phyloP scores from a whole-genome alignment of 768 basidiomycete genomes.

The Boletus edulis region DNA sequence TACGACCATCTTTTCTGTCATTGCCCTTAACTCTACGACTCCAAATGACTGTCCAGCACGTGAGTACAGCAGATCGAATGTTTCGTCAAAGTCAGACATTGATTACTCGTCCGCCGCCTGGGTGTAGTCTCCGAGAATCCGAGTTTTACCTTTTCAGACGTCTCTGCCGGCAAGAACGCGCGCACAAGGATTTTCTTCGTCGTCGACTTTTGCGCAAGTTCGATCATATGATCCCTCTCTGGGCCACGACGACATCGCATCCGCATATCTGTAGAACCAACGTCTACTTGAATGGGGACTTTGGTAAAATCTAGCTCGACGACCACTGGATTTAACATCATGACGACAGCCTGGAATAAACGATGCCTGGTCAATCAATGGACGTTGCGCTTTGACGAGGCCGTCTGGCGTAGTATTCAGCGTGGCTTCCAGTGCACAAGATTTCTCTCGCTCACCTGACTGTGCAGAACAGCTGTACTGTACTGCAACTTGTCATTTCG shows the following conservation, averaged over 20 bases:
- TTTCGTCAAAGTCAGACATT: conserved; percentile 14
- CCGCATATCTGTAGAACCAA: conserved; percentile 21
- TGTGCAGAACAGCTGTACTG: conserved; percentile 9
- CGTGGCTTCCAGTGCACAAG: not conserved
- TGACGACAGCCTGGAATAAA: conserved; percentile 1
- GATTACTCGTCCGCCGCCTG: conserved; percentile 12
- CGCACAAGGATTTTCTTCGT: conserved; percentile 25
- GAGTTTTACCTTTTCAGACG: conserved; percentile 23
- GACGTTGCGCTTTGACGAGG: conserved; percentile 18
- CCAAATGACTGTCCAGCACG: conserved; percentile 2
- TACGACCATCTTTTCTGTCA: too few species aligned
- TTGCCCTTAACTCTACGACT: too few species aligned
- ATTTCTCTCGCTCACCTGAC: conserved; percentile 13
- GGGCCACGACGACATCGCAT: conserved; percentile 19
- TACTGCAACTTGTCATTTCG: too few species aligned
- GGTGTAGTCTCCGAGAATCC: conserved; percentile 9
- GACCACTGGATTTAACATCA: conserved; percentile 14
- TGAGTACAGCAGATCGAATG: conserved; percentile 26
- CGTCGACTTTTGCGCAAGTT: conserved; percentile 24
- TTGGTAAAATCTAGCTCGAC: conserved; percentile 27
- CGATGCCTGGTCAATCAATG: conserved; percentile 22
- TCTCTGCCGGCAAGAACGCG: conserved; percentile 27
- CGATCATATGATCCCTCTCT: conserved; percentile 21
- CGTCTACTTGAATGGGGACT: not conserved
- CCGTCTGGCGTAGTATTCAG: conserved; percentile 15